Conservation (phyloP, 129 eudicot genomes). For the Glebionis coronaria region DNA sequence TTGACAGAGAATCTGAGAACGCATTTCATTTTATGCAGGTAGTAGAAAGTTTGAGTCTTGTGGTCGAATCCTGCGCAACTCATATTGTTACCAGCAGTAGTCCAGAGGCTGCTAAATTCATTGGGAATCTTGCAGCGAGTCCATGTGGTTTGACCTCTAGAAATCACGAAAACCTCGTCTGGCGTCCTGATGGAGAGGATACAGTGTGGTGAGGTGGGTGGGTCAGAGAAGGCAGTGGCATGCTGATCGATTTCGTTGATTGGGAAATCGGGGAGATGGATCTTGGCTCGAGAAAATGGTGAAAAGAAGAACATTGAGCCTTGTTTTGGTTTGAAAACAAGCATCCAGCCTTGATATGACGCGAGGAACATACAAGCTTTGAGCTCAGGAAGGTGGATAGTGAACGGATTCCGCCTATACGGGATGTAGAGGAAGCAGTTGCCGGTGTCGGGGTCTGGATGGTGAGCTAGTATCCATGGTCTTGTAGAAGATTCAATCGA, state of each 20-base stretch:
- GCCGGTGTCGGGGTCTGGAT: neutral
- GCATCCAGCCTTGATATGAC: constrained; percentile 35
- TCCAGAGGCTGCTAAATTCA: no score
- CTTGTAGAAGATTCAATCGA: neutral
- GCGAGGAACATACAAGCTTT: no score
- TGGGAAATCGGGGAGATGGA: constrained; percentile 39
- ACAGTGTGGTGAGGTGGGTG: constrained; percentile 33
- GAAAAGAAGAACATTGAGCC: constrained; percentile 29
- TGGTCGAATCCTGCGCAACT: no score
- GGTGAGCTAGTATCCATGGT: constrained; percentile 26
- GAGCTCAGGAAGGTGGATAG: no score
- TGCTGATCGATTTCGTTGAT: neutral
- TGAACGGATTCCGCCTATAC: constrained; percentile 14
- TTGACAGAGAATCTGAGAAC: no score
- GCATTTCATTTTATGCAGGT: no score
- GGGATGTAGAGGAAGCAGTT: constrained; percentile 11
- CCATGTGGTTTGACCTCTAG: constrained; percentile 24
- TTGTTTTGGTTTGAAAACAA: neutral
- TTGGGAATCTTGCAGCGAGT: neutral
- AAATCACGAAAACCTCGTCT: constrained; percentile 21
- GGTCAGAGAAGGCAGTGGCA: constrained; percentile 30
- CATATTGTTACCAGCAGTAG: no score
- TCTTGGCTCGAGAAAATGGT: constrained; percentile 29
- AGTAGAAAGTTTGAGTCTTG: no score
- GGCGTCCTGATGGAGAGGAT: constrained; percentile 16